Base-by-base conservation (phyloP, 140 eudicot species). In the Anethum foeniculum region DNA sequence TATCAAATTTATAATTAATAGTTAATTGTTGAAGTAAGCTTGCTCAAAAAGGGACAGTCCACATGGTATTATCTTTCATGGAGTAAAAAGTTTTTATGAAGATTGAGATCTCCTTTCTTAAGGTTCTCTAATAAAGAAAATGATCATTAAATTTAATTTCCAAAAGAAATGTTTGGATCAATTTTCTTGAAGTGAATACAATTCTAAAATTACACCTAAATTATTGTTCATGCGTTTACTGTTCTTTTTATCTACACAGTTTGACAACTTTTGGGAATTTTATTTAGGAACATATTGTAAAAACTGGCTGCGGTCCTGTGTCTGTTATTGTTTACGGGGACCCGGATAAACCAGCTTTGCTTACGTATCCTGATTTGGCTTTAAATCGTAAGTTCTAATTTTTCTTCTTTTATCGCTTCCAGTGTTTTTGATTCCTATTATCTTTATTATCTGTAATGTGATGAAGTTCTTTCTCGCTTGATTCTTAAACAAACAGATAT, bases 321-420 rank as follows among this genome's bases (percentile, higher is more conserved):
- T 90, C 96, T 84, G 98, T 94, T 87, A 92, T 86, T 79, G 97
- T 94, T 58, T 94, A 92, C 85, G 98, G 98, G 77, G 97, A 94
- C 85, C 94, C 86, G 77, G 87, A 88, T 80, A 94, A 94, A 83
- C 96, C 97, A 80, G 94, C 97, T 75, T 82, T 94, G 88, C 80
- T 94, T 79, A 94, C 98, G n/a, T 94, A 94, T 85, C 98, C 98
- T 32, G 98, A 94, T 94, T 71, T 94, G 83, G 98, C 96, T 73
- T 79, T 92, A 84, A 92, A 90, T 81, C 94, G 98, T 94, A 84
- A 87, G 86, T 79, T 43, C 49, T 32, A 15, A 27, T 51, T 65
- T 65, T 18, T 79, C 75, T 71, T 72, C 46, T 28, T 79, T 49
- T 46, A 25, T 15, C 7, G 10, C 3, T 62, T 13, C 13, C 21